Evolutionary conservation across 257 asterid species (phyloP).

Genomic region (Gentiana dahurica): DNA sequence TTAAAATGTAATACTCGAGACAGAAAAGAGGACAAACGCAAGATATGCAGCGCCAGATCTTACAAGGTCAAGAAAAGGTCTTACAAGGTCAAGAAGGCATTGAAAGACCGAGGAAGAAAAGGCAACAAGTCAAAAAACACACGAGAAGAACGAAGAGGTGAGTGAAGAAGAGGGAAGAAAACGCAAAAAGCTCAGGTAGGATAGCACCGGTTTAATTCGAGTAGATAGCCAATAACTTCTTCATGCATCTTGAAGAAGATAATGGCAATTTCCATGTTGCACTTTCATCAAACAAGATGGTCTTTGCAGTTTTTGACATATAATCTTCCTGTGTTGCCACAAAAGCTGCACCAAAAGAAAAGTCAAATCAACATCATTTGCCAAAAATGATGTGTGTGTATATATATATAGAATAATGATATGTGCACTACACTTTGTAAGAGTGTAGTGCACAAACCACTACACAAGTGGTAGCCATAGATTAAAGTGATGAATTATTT

Average conservation of each 20-base stretch:
- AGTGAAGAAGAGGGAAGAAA: not conserved
- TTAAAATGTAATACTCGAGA: constrained; percentile 10
- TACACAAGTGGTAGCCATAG: too few relatives aligned
- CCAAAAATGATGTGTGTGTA: too few relatives aligned
- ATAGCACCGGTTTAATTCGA: constrained; percentile 53
- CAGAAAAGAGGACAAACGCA: not conserved
- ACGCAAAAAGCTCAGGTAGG: constrained; percentile 63
- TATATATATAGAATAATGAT: too few relatives aligned
- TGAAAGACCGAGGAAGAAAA: constrained; percentile 18
- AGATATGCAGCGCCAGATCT: constrained; percentile 32
- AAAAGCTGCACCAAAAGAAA: constrained; percentile 25
- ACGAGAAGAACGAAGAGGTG: not conserved
- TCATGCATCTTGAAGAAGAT: not conserved
- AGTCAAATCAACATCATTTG: not conserved
- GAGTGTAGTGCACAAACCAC: too few relatives aligned
- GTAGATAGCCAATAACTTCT: constrained; percentile 2
- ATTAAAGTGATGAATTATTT: too few relatives aligned
- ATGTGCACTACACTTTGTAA: too few relatives aligned
- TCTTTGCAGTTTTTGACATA: constrained; percentile 13
- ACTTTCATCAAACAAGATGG: constrained; percentile 5
- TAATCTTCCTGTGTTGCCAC: constrained; percentile 3
- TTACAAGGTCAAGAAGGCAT: constrained; percentile 64
- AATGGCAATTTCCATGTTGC: constrained; percentile 1
- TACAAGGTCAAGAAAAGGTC: constrained; percentile 99
- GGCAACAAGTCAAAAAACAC: constrained; percentile 54